phyloP scores from a whole-genome alignment of 2,329 filamentous ascomycete species.

The Aspergillus versicolor region DNA sequence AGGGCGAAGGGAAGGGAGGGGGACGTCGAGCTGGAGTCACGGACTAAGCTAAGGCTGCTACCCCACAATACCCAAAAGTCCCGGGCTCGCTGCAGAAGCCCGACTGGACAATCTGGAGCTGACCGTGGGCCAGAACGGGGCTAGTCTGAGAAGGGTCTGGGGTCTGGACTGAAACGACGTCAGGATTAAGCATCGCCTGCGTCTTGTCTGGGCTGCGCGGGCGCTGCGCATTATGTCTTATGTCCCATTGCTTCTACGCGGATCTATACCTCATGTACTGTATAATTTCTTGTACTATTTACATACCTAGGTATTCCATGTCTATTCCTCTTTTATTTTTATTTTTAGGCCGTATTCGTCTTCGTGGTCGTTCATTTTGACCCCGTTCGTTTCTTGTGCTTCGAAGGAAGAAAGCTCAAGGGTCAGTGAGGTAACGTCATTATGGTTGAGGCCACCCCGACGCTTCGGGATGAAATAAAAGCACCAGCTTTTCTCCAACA shows the following conservation, averaged over 20 bases:
- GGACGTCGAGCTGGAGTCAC: background rate
- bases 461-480: slow-evolving; percentile 67
- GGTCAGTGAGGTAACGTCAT: background rate
- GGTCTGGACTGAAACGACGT: background rate
- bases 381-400: slow-evolving; percentile 5
- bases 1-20: background rate
- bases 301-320: background rate
- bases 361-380: slow-evolving; percentile 6
- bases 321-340: background rate
- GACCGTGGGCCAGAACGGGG: slow-evolving; percentile 23
- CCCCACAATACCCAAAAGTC: slow-evolving; percentile 14
- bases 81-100: background rate
- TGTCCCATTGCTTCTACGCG: background rate
- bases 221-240: background rate
- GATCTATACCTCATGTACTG: slow-evolving; percentile 9
- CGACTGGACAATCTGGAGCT: slow-evolving; percentile 11
- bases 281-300: slow-evolving; percentile 7
- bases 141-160: slow-evolving; percentile 10
- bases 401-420: background rate
- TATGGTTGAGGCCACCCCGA: slow-evolving; percentile 11
- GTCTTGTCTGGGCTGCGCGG: background rate
- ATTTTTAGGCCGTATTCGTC: background rate
- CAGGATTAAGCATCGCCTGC: background rate
- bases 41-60: slow-evolving; percentile 10
- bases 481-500: slow-evolving; percentile 72